These are phyloP conservation scores for Pseudonitzschia multiseries DNA, from an alignment of 108 stramenopile genomes.

Conservation along the genomic window DNA sequence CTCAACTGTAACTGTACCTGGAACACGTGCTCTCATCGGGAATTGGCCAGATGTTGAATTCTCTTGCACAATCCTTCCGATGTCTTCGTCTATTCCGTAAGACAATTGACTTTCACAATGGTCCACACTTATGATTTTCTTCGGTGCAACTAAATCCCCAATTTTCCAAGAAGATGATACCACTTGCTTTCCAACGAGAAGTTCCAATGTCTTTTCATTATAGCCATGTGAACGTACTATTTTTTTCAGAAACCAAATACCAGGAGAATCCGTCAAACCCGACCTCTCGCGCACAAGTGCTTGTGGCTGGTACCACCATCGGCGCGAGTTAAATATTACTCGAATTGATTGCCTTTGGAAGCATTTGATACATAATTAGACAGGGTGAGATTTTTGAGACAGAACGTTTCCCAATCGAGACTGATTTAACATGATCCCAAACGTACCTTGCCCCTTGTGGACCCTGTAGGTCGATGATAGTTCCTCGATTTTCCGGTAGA, in stretches of 20 bases:
- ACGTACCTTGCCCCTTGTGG: conserved; percentile 22
- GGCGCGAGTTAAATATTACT: conserved; percentile 38
- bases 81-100: neutral
- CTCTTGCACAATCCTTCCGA: conserved; percentile 38
- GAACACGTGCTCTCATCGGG: conserved; percentile 4
- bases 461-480: conserved; percentile 43
- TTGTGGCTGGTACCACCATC: conserved; percentile 59
- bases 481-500: conserved; percentile 36
- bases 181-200: conserved; percentile 30
- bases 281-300: conserved; percentile 42
- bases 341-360: conserved; percentile 33
- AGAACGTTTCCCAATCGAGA: neutral
- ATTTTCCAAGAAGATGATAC: conserved; percentile 29
- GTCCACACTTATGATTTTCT: conserved; percentile 20
- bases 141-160: conserved; percentile 46
- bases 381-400: neutral
- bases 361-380: neutral
- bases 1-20: conserved; percentile 22
- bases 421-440: conserved; percentile 7
- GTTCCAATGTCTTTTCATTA: conserved; percentile 22
- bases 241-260: conserved; percentile 38
- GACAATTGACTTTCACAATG: neutral
- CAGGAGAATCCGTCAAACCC: conserved; percentile 40
- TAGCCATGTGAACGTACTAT: conserved; percentile 46
- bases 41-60: conserved; percentile 2